phyloP scores from a whole-genome alignment of 306 rosid species.

The Dalbergia cultrata region DNA sequence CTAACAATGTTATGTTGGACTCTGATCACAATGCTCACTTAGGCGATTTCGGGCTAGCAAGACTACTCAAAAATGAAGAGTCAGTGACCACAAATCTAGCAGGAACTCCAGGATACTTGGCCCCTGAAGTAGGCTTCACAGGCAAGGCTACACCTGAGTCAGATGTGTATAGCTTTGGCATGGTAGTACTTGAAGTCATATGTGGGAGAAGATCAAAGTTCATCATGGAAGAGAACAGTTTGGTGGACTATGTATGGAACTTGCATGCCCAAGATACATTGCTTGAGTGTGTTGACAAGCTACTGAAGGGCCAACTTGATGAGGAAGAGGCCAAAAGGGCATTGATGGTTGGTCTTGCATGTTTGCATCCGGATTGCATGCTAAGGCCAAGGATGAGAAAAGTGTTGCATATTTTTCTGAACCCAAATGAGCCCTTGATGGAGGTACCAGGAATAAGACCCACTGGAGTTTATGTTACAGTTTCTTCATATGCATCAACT shows the following conservation, averaged over 20 bases:
- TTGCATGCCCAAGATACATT: slow-evolving; percentile 48
- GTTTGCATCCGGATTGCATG: slow-evolving; percentile 57
- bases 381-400: slow-evolving; percentile 65
- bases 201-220: slow-evolving; percentile 67
- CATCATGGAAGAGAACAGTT: slow-evolving; percentile 49
- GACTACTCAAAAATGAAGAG: slow-evolving; percentile 54
- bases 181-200: slow-evolving; percentile 67
- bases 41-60: slow-evolving; percentile 72
- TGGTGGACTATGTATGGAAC: slow-evolving; percentile 64
- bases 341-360: slow-evolving; percentile 66
- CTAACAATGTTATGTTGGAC: slow-evolving; percentile 64
- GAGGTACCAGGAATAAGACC: slow-evolving; percentile 55
- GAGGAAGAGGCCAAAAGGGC: slow-evolving; percentile 58
- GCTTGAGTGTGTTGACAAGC: slow-evolving; percentile 59
- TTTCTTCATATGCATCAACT: slow-evolving; percentile 54
- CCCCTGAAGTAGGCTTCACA: slow-evolving; percentile 63
- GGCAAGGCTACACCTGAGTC: slow-evolving; percentile 64
- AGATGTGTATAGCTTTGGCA: slow-evolving; percentile 67
- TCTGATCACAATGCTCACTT: slow-evolving; percentile 52
- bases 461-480: slow-evolving; percentile 49
- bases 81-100: slow-evolving; percentile 51
- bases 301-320: slow-evolving; percentile 42
- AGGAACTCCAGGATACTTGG: slow-evolving; percentile 66
- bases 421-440: slow-evolving; percentile 57
- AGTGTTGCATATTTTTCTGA: slow-evolving; percentile 59